phyloP scores from a whole-genome alignment of 1,284 basidiomycete species.

The Mycosarcoma maydis region DNA sequence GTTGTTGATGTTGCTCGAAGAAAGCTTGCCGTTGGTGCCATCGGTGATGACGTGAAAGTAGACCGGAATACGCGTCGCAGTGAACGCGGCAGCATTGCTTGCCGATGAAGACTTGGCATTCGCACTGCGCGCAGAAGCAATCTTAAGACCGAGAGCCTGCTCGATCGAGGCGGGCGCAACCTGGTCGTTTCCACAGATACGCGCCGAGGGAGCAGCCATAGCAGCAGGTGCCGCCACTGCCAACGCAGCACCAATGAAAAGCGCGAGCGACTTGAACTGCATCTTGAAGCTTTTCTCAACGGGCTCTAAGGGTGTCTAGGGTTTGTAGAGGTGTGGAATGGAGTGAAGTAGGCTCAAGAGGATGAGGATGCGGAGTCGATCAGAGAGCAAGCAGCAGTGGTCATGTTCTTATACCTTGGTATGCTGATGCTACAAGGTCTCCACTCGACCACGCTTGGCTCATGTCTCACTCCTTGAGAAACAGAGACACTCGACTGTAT shows the following conservation, averaged over 20 bases:
- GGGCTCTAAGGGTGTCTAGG: background rate
- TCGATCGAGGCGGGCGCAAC: conserved; percentile 18
- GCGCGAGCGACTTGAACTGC: conserved; percentile 31
- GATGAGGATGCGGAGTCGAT: background rate
- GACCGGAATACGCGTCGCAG: conserved; percentile 30
- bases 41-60: conserved; percentile 51
- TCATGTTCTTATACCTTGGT: background rate
- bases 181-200: conserved; percentile 20
- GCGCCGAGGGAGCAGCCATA: conserved; percentile 13
- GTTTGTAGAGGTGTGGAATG: background rate
- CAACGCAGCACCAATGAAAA: conserved; percentile 17
- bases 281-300: conserved; percentile 1
- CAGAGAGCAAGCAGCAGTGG: background rate
- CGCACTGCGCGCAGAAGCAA: conserved; percentile 3
- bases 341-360: background rate
- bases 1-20: conserved; percentile 22
- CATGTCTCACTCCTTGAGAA: background rate
- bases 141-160: conserved; percentile 14
- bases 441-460: too few relatives aligned
- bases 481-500: background rate
- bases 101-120: background rate
- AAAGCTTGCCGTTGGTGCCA: conserved; percentile 40
- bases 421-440: too few relatives aligned
- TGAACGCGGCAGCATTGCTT: conserved; percentile 7
- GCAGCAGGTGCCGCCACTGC: conserved; percentile 17